These are phyloP conservation scores for Apiotrichum porosum DNA, from an alignment of 1,284 basidiomycete species.

Conservation along the genomic window DNA sequence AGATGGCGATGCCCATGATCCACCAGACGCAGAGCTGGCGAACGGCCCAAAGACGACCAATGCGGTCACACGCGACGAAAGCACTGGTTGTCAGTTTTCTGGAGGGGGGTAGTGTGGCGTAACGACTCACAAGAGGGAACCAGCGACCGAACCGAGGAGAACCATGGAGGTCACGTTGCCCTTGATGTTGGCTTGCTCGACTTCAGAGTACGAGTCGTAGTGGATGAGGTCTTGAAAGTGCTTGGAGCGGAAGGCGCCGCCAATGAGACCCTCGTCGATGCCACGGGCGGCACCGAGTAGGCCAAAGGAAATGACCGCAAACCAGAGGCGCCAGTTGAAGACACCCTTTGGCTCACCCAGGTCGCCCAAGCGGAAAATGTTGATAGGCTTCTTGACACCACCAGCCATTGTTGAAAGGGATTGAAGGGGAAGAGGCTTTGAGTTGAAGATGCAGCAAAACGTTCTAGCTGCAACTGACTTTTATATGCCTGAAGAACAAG, in stretches of 20 bases:
- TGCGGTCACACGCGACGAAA: constrained; percentile 9
- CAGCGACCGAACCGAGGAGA: constrained; percentile 5
- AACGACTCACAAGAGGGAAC: constrained; percentile 8
- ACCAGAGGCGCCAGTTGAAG: constrained; percentile 14
- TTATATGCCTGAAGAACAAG: too few relatives aligned
- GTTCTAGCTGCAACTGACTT: too few relatives aligned
- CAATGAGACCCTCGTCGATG: constrained; percentile 12
- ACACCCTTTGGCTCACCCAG: constrained; percentile 13
- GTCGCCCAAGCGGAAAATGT: constrained; percentile 11
- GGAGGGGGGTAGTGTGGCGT: too few relatives aligned
- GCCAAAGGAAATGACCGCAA: constrained; percentile 5
- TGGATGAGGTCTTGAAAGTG: constrained; percentile 9
- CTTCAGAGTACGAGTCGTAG: constrained; percentile 2
- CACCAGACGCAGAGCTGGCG: constrained; percentile 11
- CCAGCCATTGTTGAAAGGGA: constrained; percentile 4
- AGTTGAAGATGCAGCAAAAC: too few relatives aligned
- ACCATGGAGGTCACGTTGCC: constrained; percentile 10
- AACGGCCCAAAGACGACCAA: constrained; percentile 11
- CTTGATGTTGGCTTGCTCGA: constrained; percentile 11
- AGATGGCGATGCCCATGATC: constrained; percentile 5
- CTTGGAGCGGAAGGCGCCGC: constrained; percentile 6
- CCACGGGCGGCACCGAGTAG: constrained; percentile 10
- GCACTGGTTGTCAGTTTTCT: constrained; percentile 4
- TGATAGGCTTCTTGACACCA: constrained; percentile 14
- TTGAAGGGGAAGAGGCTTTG: neutral